phyloP scores from a whole-genome alignment of 352 stramenopile genomes.

The Phytophthora litchii region DNA sequence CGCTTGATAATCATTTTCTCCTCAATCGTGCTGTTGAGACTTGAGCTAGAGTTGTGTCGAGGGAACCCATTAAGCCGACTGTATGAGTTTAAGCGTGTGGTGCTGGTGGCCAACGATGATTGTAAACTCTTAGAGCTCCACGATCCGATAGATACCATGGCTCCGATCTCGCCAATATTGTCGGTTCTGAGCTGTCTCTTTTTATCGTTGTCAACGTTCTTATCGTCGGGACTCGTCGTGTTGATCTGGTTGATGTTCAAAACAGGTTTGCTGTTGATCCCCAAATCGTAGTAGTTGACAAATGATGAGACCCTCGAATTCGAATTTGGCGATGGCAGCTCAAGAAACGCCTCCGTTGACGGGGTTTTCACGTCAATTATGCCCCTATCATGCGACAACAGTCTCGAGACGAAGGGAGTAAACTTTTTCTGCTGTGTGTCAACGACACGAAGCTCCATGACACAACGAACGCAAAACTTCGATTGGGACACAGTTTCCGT shows the following conservation, averaged over 20 bases:
- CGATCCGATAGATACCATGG: conserved; percentile 3
- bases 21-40: conserved; percentile 15
- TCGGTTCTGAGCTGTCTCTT: no score
- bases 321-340: conserved; percentile 1
- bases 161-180: conserved; percentile 1
- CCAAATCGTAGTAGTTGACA: no score
- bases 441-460: conserved; percentile 48
- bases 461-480: conserved; percentile 64
- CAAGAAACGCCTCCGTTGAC: conserved; percentile 10
- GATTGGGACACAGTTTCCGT: conserved; percentile 37
- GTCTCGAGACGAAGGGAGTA: conserved; percentile 36
- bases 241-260: no score
- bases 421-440: conserved; percentile 43
- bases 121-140: conserved; percentile 16
- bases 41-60: conserved; percentile 27
- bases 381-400: conserved; percentile 20
- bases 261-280: no score
- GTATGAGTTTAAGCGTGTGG: conserved; percentile 22
- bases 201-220: no score
- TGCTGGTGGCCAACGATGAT: conserved; percentile 17
- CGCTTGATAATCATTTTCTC: conserved; percentile 29
- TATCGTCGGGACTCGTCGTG: no score
- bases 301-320: conserved; percentile 16
- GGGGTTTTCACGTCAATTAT: conserved; percentile 7
- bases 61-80: conserved; percentile 26